A percentile compares a stretch with the other conserved stretches of the same genome.
These are phyloP conservation scores for Juncus effusus DNA, from an alignment of 176 grass and related monocot species.

Conservation along the genomic window DNA sequence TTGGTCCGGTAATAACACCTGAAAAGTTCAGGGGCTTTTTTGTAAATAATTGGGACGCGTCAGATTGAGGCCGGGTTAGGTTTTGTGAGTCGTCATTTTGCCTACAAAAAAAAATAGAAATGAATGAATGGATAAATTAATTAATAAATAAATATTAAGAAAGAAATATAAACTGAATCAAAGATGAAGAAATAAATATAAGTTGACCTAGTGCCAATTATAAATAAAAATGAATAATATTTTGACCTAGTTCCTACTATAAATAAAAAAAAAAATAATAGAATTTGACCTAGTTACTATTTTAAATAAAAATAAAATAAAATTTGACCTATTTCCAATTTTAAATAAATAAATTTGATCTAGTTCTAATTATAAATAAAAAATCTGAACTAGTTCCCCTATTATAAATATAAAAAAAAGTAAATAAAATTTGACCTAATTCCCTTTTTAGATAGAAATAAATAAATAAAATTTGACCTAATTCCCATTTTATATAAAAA, in stretches of 20 bases:
- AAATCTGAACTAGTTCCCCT: no score
- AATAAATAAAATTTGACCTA: background rate
- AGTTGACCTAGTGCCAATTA: no score
- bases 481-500: no score
- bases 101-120: background rate
- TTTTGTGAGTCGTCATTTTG: constrained; percentile 28
- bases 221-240: constrained; percentile 9
- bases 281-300: background rate
- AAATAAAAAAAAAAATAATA: background rate
- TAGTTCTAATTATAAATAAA: no score
- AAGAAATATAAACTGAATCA: constrained; percentile 8
- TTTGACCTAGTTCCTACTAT: background rate
- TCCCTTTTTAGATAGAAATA: background rate
- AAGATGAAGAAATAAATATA: constrained; percentile 18
- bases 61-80: constrained; percentile 4
- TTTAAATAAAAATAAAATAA: background rate
- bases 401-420: no score
- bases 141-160: constrained; percentile 11
- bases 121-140: background rate
- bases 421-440: constrained; percentile 5
- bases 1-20: background rate
- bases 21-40: background rate
- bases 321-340: constrained; percentile 11
- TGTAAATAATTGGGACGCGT: background rate
- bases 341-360: background rate